phyloP scores from a whole-genome alignment of 2,329 filamentous ascomycete genomes.

The Trichoderma koningiopsis region DNA sequence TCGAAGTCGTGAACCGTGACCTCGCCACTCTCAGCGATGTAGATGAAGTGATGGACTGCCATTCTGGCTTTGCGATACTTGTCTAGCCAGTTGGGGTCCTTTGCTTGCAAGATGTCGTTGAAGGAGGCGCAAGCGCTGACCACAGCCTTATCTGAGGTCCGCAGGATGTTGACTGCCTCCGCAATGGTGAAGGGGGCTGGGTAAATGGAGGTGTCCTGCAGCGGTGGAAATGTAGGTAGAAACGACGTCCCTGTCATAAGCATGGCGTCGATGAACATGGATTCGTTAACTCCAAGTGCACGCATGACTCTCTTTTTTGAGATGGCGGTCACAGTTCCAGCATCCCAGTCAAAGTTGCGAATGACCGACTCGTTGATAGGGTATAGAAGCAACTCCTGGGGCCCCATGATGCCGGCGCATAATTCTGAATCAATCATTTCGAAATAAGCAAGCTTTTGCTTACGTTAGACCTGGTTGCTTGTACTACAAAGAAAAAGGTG shows the following conservation, averaged over 20 bases:
- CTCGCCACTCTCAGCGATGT: constrained; percentile 75
- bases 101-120: constrained; percentile 73
- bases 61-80: constrained; percentile 85
- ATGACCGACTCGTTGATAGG: constrained; percentile 78
- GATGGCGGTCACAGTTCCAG: constrained; percentile 61
- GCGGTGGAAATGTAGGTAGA: constrained; percentile 74
- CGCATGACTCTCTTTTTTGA: constrained; percentile 72
- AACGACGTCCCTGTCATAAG: constrained; percentile 83
- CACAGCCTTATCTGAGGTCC: constrained; percentile 67
- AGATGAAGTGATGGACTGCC: constrained; percentile 84
- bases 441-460: constrained; percentile 72
- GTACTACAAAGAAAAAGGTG: not conserved
- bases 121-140: constrained; percentile 74
- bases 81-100: constrained; percentile 76
- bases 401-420: constrained; percentile 77
- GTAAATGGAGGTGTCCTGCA: constrained; percentile 62
- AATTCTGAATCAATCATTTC: constrained; percentile 67
- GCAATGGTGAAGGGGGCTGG: constrained; percentile 64
- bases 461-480: constrained; percentile 35
- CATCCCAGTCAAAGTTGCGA: constrained; percentile 66
- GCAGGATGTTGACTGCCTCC: constrained; percentile 78
- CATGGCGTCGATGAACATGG: constrained; percentile 80
- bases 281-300: constrained; percentile 64
- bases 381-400: constrained; percentile 83
- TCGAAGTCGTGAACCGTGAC: constrained; percentile 74